Evolutionary conservation across 257 asterid genomes (phyloP), one percentile per base, ranked within the genome.

Genomic region (Primulina eburnea): DNA sequence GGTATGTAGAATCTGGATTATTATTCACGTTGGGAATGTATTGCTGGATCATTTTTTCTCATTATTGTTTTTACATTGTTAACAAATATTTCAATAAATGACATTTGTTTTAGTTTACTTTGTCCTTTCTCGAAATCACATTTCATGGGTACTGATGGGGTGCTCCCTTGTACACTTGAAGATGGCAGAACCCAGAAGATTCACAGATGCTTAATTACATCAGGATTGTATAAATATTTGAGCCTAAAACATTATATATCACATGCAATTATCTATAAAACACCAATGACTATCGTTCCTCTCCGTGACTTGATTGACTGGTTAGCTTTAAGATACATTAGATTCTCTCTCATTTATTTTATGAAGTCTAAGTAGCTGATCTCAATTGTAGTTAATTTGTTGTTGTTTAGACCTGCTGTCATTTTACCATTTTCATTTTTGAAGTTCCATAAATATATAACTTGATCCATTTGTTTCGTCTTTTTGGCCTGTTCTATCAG

Each of bases 1-100:
- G 97, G 99, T 94, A 82, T 73, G 75, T 70, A 63, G 56, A 16
- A 53, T 30, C 65, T 57, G 60, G 32, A 65, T 21, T 33, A 21
- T 33, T 68, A 75, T 68, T 69, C 60, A 37, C 63, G 37, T 9
- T 26, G 69, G 56, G 71, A 72, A 65, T 60, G 17, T n/a, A 37
- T 59, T 58, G 59, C 6, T 0, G 20, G 20, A 14, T 47, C 50
- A 43, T 43, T 43, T 43, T 21, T 12, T 43, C 53, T 43, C 2
- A 4, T 12, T 11, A 11, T 38, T 67, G 60, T 12, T 20, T 37
- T 11, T 69, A 26, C 66, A 70, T 35, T 8, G 52, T n/a, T 73
- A 26, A 53, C 69, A 56, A 52, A 40, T 8, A 43, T 61, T 52
- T 52, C 62, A 26, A 56, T 50, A 64, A 65, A 47, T 60, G 65